Evolutionary conservation across 805 yeast species (phyloP).

Genomic region (Starmera amethionina): DNA sequence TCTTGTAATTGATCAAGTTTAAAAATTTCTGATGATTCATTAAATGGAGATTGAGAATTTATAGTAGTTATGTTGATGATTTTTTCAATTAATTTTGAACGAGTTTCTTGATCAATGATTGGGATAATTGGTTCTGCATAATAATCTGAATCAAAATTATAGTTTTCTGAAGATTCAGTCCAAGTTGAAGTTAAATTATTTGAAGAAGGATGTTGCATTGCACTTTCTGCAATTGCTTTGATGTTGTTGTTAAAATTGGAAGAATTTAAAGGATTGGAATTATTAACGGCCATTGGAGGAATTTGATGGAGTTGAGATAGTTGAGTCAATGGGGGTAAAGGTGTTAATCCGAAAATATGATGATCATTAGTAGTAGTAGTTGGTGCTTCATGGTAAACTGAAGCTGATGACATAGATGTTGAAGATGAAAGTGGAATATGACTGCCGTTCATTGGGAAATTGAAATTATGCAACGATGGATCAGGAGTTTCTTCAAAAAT

Average conservation of each 20-base stretch:
- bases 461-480: no score
- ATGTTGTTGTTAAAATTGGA: not conserved
- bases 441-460: no score
- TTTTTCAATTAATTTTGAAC: not conserved
- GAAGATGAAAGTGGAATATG: no score
- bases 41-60: not conserved
- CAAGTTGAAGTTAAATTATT: not conserved
- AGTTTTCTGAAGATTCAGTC: not conserved
- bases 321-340: no score
- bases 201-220: not conserved
- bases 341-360: no score
- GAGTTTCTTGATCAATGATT: not conserved
- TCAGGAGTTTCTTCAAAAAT: not conserved
- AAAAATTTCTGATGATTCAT: not conserved
- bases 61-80: not conserved
- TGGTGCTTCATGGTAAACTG: no score
- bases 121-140: not conserved
- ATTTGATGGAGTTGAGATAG: not conserved
- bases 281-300: not conserved
- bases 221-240: not conserved
- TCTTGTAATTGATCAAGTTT: not conserved
- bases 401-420: no score
- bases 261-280: not conserved
- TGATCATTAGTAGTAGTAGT: no score
- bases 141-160: not conserved